Percentiles rank a stretch among this genome's conserved stretches.
These are phyloP conservation scores for Moricandia arvensis DNA, from an alignment of 345 rosid species.

Conservation along the genomic window DNA sequence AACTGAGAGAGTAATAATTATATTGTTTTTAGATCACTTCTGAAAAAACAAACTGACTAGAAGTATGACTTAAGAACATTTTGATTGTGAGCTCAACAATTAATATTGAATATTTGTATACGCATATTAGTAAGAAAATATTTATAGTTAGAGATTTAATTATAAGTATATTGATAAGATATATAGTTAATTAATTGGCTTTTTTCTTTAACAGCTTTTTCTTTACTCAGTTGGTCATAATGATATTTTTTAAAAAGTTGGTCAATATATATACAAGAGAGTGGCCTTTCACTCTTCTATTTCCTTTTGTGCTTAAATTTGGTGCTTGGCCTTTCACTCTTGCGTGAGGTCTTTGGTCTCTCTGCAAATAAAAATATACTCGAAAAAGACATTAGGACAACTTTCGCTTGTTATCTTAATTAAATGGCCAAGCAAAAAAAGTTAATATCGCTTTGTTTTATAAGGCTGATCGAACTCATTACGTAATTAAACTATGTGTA, in stretches of 20 bases:
- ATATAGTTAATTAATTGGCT: background rate
- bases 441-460: constrained; percentile 31
- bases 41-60: background rate
- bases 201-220: background rate
- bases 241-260: background rate
- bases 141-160: background rate
- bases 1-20: too few relatives aligned
- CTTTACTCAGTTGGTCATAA: background rate
- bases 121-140: background rate
- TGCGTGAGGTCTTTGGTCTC: constrained; percentile 36
- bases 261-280: background rate
- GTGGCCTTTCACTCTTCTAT: background rate
- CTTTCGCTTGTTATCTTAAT: constrained; percentile 24
- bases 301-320: too few relatives aligned
- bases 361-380: constrained; percentile 16
- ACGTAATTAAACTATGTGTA: constrained; percentile 10
- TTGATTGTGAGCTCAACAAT: background rate
- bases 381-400: constrained; percentile 9
- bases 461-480: constrained; percentile 22
- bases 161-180: background rate
- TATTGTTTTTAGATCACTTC: background rate
- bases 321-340: constrained; percentile 28
- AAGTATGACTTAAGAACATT: background rate
- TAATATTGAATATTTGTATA: too few relatives aligned
- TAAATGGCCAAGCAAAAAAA: constrained; percentile 24